Evolutionary conservation across 805 yeast genomes (phyloP), one percentile per base, ranked within the genome.

Genomic region (Candida verbasci): DNA sequence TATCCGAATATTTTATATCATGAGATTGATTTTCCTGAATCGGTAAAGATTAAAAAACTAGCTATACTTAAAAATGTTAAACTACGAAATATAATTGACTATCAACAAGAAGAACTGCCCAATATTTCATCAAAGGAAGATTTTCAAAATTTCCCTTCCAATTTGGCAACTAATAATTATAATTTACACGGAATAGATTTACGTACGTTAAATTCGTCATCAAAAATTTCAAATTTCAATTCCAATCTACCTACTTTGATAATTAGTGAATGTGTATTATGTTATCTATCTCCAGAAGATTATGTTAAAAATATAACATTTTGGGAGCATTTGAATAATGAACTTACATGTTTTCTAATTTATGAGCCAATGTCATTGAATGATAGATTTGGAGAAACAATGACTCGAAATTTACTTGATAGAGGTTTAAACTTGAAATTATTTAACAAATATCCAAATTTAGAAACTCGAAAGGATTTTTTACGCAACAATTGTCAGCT

Each of bases 181-280:
- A 76, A 72, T 45, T 49, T 82, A 17, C 54, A 70, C 33, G 78
- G 82, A 1, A 42, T 59, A 6, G 91, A 84, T 51, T 58, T 84
- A 33, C 59, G 86, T 12, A 31, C 46, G 3, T 38, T 70, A 16
- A 29, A 40, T 1, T 9, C 22, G 39, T 25, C 11, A 24, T 24
- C 25, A 16, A 9, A 16, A 9, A 35, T 23, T 4, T 24, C 34
- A n/a, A 45, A 50, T 14, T 41, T 72, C 23, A 62, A 69, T 41
- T 35, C 47, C 8, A 26, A 49, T 1, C 25, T 56, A 3, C 85
- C 86, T 7, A 83, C 93, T 0, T 48, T 85, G 11, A 56, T 85
- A 2, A 52, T 84, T 14, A 76, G 86, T 43, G 94, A 84, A 53
- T 85, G 93, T 58, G 86, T 86, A 24, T 60, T 85, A 24, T 85